phyloP scores from a whole-genome alignment of 2,329 filamentous ascomycete genomes.

The Epichloe uncinata region DNA sequence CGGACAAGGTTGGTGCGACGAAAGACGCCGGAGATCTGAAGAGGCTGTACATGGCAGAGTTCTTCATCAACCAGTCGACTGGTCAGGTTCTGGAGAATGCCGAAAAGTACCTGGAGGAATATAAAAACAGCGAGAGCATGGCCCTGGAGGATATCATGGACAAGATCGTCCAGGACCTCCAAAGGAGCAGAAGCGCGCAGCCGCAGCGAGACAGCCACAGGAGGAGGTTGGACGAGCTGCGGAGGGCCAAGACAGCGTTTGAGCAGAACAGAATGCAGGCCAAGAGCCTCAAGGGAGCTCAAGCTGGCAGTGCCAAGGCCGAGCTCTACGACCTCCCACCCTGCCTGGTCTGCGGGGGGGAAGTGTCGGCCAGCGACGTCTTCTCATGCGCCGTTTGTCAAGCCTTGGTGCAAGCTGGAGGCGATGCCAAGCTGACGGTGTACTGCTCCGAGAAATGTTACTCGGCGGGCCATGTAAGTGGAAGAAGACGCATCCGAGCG shows the following conservation, averaged over 20 bases:
- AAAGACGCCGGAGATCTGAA: conserved; percentile 21
- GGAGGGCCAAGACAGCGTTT: conserved; percentile 34
- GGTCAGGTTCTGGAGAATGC: conserved; percentile 19
- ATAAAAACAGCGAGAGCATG: conserved; percentile 14
- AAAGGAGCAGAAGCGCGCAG: conserved; percentile 17
- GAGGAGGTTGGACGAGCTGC: conserved; percentile 31
- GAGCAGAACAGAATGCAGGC: conserved; percentile 29
- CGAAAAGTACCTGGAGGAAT: conserved; percentile 28
- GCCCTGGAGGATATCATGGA: conserved; percentile 22
- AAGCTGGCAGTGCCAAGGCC: conserved; percentile 16
- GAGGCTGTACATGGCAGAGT: conserved; percentile 26
- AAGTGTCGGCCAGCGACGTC: conserved; percentile 22
- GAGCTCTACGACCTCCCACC: conserved; percentile 25
- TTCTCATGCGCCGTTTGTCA: conserved; percentile 33
- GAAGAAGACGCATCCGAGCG: too few species aligned
- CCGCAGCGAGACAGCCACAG: conserved; percentile 25
- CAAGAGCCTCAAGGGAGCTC: conserved; percentile 21
- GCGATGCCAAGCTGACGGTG: conserved; percentile 22
- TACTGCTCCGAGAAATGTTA: conserved; percentile 33
- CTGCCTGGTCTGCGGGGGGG: conserved; percentile 25
- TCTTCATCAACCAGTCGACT: conserved; percentile 27
- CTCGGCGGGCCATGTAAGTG: conserved; percentile 27
- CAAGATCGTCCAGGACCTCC: conserved; percentile 19
- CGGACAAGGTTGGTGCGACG: conserved; percentile 18
- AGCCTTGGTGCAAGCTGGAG: conserved; percentile 24